phyloP scores from a whole-genome alignment of 192 early-diverging fungal species.

The Dissophora globulifera region DNA sequence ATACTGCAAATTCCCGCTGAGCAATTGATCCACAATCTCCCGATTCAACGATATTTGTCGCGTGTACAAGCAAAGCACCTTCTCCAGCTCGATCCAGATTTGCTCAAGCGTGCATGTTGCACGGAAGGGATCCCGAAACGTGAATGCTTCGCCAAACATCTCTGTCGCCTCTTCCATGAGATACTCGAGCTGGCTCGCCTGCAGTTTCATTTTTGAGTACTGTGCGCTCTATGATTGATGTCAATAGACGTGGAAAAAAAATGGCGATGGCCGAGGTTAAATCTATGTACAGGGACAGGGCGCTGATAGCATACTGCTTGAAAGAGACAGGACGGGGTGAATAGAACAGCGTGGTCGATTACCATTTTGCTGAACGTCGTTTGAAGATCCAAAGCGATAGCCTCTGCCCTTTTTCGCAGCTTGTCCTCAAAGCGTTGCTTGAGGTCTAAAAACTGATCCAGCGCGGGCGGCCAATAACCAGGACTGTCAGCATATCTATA shows the following conservation, averaged over 20 bases:
- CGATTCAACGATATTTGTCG: constrained; percentile 30
- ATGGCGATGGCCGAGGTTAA: no score
- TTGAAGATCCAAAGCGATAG: constrained; percentile 32
- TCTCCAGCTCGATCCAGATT: constrained; percentile 48
- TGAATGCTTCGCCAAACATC: constrained; percentile 50
- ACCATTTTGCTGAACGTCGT: constrained; percentile 57
- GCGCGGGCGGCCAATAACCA: constrained; percentile 44
- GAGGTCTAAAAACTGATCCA: constrained; percentile 47
- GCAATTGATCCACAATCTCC: constrained; percentile 34
- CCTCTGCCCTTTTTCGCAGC: constrained; percentile 36
- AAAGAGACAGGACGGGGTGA: no score
- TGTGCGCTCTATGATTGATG: constrained; percentile 56
- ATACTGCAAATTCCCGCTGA: constrained; percentile 19
- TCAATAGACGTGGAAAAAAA: background rate
- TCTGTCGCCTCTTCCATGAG: constrained; percentile 54
- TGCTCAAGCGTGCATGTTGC: constrained; percentile 52
- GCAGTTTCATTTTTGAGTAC: constrained; percentile 55
- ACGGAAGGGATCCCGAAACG: constrained; percentile 39
- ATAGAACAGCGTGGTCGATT: background rate
- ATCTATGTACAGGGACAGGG: no score
- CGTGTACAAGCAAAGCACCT: constrained; percentile 26
- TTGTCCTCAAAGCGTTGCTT: constrained; percentile 46
- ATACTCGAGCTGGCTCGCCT: constrained; percentile 51
- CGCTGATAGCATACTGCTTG: no score
- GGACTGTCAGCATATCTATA: constrained; percentile 44